Evolutionary conservation across 2,329 filamentous ascomycete genomes (phyloP), one percentile per base, ranked within the genome.

Genomic region (Sporothrix schenckii): DNA sequence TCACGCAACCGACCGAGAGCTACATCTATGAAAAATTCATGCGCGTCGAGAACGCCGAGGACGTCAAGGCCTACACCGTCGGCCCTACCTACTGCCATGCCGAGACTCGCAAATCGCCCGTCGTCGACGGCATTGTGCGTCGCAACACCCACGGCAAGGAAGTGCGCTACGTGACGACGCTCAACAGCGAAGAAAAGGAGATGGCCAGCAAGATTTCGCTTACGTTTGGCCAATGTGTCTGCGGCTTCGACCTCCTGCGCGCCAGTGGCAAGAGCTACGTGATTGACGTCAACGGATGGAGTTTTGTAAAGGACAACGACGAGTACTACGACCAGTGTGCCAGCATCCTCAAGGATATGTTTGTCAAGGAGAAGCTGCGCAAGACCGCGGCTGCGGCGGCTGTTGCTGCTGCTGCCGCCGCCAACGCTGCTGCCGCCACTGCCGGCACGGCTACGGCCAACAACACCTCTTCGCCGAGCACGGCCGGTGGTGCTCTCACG

Each of bases 211-310:
- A 91, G 76, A 98, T 99, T 72, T 93, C 94, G 2, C 90, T 89
- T 58, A 91, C 93, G 0, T 99, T 99, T 79, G 95, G 94, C 0
- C 95, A 99, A 79, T 86, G 93, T 69, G 94, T 99, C 2, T 99
- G 95, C 78, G 95, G 95, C 0, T 99, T 99, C 76, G 95, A 99
- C 78, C 85, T 99, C 72, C 84, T 99, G 70, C 90, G 96, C 39
- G 93, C 94, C 14, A 90, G 89, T 66, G 92, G 93, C 19, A 92
- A 92, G 79, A 98, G 94, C 78, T 99, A 93, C 80, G 95, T 99
- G 65, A 99, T 99, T 75, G 95, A 99, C 76, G 95, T 99, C 75
- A 99, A 99, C 79, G 95, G 95, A 14, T 99, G 96, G 96, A 98
- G 94, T 78, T 99, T 99, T 77, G 95, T 99, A 79, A 99, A 99